Conservation (phyloP, 2,329 filamentous ascomycete genomes). For the Paradendryphiella salina region DNA sequence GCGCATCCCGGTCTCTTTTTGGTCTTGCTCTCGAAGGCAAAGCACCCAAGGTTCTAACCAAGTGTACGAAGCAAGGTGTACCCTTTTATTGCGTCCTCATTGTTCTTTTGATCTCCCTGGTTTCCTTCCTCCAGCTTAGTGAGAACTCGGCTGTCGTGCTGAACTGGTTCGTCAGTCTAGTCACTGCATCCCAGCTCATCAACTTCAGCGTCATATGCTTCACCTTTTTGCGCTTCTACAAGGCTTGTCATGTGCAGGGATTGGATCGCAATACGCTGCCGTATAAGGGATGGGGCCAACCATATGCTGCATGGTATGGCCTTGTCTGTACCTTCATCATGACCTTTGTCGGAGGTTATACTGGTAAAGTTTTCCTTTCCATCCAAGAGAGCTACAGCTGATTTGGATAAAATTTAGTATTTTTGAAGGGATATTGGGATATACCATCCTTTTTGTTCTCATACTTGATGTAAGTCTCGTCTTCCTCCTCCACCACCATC, state of each 20-base stretch:
- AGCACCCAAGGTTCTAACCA: constrained; percentile 58
- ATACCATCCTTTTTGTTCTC: constrained; percentile 73
- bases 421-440: constrained; percentile 69
- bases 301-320: constrained; percentile 71
- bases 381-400: too few species aligned
- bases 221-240: constrained; percentile 73
- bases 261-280: constrained; percentile 69
- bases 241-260: constrained; percentile 69
- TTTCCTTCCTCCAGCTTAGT: constrained; percentile 77
- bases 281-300: constrained; percentile 70
- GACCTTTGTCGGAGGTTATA: constrained; percentile 74
- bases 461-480: constrained; percentile 35
- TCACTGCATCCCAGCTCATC: constrained; percentile 68
- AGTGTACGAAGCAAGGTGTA: constrained; percentile 65
- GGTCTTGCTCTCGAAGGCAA: constrained; percentile 59
- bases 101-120: constrained; percentile 68
- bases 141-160: constrained; percentile 69
- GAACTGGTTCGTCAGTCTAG: constrained; percentile 72
- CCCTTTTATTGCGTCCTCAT: constrained; percentile 72
- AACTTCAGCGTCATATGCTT: constrained; percentile 61
- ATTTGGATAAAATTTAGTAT: too few species aligned
- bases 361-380: too few species aligned
- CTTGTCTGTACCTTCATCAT: constrained; percentile 67
- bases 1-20: constrained; percentile 58
- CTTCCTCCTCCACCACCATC: background rate